These are phyloP conservation scores for Bidens hawaiensis DNA, from an alignment of 140 eudicot genomes.

Conservation along the genomic window DNA sequence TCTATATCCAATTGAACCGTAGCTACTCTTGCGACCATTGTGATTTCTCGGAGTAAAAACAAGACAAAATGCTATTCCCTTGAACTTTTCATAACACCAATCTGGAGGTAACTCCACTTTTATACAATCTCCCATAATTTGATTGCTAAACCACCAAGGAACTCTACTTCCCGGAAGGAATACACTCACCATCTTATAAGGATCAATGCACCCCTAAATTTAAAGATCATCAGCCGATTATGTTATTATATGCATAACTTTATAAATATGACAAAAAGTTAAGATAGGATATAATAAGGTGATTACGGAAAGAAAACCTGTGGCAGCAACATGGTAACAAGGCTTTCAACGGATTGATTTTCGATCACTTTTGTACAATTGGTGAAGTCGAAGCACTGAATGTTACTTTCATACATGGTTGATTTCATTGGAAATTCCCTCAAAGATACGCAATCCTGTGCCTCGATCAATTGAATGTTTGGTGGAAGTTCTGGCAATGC, in stretches of 20 bases:
- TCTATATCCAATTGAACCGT: constrained; percentile 20
- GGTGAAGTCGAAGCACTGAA: constrained; percentile 20
- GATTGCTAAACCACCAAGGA: constrained; percentile 28
- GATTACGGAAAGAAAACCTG: constrained; percentile 16
- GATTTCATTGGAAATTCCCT: constrained; percentile 14
- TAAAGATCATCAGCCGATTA: background rate
- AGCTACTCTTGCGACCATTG: constrained; percentile 24
- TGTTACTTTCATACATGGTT: constrained; percentile 15
- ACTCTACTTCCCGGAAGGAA: constrained; percentile 24
- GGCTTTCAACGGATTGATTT: constrained; percentile 27
- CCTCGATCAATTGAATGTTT: constrained; percentile 24
- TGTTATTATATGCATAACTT: background rate
- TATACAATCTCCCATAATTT: constrained; percentile 14
- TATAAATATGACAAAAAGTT: too few relatives aligned
- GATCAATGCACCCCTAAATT: constrained; percentile 33
- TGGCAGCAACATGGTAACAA: constrained; percentile 31
- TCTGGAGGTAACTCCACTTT: constrained; percentile 23
- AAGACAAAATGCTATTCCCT: constrained; percentile 28
- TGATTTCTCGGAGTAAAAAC: constrained; percentile 23
- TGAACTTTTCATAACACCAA: constrained; percentile 28
- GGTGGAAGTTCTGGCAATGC: constrained; percentile 41
- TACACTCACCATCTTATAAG: constrained; percentile 17
- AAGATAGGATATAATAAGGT: background rate
- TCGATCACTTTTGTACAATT: constrained; percentile 25
- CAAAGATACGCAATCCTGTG: constrained; percentile 28